Base-by-base conservation (phyloP, 768 basidiomycete genomes). In the Phylloporus arenicola region DNA sequence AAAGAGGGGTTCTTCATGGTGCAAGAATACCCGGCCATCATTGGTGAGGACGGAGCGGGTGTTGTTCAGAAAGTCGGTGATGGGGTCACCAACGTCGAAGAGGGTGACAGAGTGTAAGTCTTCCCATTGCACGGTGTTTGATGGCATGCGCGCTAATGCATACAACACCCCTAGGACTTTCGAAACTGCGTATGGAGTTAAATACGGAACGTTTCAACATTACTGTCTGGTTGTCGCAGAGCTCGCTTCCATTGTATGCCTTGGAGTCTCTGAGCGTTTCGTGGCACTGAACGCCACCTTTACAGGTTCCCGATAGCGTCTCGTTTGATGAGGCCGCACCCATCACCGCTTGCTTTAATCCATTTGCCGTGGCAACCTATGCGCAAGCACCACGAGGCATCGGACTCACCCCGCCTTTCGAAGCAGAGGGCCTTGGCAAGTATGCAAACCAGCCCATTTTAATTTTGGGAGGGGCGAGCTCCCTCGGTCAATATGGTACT, bases 21-120 rank as follows among this genome's bases (percentile, higher is more conserved):
- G n/a, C 52, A 70, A n/a, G 46, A 61, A 9, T 78, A 58, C 51
- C 75, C 75, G 0, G 55, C 58, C 22, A 54, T 73, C 45, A 44
- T 70, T 11, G 75, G 72, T n/a, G 57, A 57, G 17, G 71, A 74
- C 22, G 62, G 55, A 3, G 66, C 74, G 14, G 75, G 75, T 17
- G 59, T 62, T 14, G 67, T 73, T 22, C 60, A 61, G n/a, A 59
- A 64, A 42, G 63, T 73, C 35, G 75, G 71, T 13, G 54, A 64
- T 4, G 66, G 59, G 2, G 74, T 75, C 11, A 64, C 60, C 6
- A 50, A 56, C 27, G 54, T 72, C 39, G 61, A 49, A 22, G 52
- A 52, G 16, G 73, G 74, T 16, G 70, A 74, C 51, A 66, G 57
- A 46, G 65, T 74, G 69, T 70, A 37, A 52, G 69, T 58, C 14